phyloP scores from a whole-genome alignment of 768 basidiomycete genomes.

The Xerocomus brunneocitrinus region DNA sequence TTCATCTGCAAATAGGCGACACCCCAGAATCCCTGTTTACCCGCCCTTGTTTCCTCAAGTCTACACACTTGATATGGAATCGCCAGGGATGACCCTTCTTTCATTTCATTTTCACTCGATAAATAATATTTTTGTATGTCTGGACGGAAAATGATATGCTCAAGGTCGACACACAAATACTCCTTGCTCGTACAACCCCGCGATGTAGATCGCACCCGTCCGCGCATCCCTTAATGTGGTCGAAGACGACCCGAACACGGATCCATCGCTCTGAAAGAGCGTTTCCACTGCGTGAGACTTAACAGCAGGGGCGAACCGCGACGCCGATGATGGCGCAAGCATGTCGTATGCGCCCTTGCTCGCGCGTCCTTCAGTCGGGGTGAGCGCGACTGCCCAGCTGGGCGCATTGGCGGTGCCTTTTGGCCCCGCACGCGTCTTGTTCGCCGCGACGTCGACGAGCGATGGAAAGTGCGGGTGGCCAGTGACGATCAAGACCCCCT shows the following conservation, averaged over 20 bases:
- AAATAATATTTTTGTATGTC: constrained; percentile 12
- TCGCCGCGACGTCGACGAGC: constrained; percentile 42
- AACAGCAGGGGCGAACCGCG: constrained; percentile 35
- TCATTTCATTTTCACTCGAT: neutral
- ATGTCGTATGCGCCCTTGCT: neutral
- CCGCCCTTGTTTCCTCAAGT: neutral
- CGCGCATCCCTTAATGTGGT: constrained; percentile 49
- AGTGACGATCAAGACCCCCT: constrained; percentile 47
- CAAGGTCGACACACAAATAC: constrained; percentile 46
- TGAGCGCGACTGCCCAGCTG: constrained; percentile 57
- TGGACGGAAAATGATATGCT: neutral
- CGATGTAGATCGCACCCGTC: constrained; percentile 47
- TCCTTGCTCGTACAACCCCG: constrained; percentile 57
- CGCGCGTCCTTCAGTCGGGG: constrained; percentile 7
- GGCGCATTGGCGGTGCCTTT: constrained; percentile 27
- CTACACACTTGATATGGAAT: constrained; percentile 3
- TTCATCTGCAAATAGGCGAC: constrained; percentile 14
- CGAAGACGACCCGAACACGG: constrained; percentile 49
- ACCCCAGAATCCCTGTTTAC: constrained; percentile 5
- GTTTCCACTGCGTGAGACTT: constrained; percentile 47
- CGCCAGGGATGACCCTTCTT: neutral
- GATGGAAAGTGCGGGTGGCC: constrained; percentile 65
- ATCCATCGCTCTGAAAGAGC: constrained; percentile 73
- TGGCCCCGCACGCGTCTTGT: constrained; percentile 32
- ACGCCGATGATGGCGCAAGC: constrained; percentile 47